Base-by-base conservation (phyloP, 768 basidiomycete species). In the Roridomyces roridus region DNA sequence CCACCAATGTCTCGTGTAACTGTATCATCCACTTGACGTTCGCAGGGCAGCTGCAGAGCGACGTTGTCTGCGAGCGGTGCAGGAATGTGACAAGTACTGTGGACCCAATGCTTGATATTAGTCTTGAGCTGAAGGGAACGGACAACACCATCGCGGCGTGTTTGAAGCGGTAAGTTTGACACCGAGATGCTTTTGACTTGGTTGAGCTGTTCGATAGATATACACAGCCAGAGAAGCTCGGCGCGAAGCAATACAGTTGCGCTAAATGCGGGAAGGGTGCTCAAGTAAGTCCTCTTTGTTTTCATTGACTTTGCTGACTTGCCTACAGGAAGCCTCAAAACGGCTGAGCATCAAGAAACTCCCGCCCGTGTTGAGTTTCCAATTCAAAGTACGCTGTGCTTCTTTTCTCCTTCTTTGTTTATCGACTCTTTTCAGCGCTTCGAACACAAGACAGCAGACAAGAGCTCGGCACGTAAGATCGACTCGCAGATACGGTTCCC, bases 21-120 rank as follows among this genome's bases (percentile, higher is more conserved):
- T 98, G 96, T 66, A 86, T 96, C 66, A 85, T 96, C 26, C 96
- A 98, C 68, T 86, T 86, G 17, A 92, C 92, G 1, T 98, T 98
- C 65, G 86, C 87, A 0, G 96, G 95, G 0, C 81, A 86, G 48
- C 74, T 97, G 3, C 89, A 95, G 63, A 95, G 93, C 61, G 92
- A 96, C 42, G 91, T 98, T 44, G 87, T 83, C 34, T 98, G 96
- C 67, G 91, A 91, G 51, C 80, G 89, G 8, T 98, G 96, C 68
- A 84, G 85, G 5, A 89, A 85, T 54, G 81, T 85, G 5, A 94
- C 87, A 0, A 88, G 81, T 28, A 93, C 92, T 2, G 74, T 88
- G 36, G 96, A 98, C 65, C 93, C 94, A 11, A 91, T 95, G 77
- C 78, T 98, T 20, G 96, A 98, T 61, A 81, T 98, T 59, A 94